Conservation (phyloP, 208 protist species). For the Trypanosoma platydactyli region DNA sequence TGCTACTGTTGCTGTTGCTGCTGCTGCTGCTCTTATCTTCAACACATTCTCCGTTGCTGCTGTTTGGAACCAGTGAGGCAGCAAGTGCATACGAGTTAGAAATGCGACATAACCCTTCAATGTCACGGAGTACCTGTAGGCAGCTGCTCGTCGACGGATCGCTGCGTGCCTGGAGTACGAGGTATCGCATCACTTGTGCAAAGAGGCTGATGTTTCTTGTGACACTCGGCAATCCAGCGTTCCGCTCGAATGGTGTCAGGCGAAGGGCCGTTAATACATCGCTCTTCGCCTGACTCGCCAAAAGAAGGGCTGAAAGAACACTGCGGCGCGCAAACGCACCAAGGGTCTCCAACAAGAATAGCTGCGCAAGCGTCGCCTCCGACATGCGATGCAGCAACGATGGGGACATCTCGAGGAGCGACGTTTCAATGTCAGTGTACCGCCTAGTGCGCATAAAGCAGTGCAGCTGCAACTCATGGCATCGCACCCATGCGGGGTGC, state of each 20-base stretch:
- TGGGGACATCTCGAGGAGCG: conserved; percentile 21
- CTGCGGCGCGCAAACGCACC: not conserved
- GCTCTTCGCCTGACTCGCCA: conserved; percentile 10
- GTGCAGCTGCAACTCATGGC: conserved; percentile 46
- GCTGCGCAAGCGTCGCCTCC: conserved; percentile 8
- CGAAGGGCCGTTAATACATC: conserved; percentile 6
- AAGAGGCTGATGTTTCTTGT: conserved; percentile 40
- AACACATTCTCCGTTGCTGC: not conserved
- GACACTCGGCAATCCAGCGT: conserved; percentile 24
- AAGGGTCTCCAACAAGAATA: conserved; percentile 18
- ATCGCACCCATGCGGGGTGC: conserved; percentile 19
- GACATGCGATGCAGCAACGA: conserved; percentile 26
- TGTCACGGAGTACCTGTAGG: conserved; percentile 29
- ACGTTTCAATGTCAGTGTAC: conserved; percentile 24
- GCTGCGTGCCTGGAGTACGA: conserved; percentile 22
- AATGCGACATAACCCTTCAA: conserved; percentile 36
- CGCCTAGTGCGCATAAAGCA: conserved; percentile 34
- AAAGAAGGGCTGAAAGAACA: conserved; percentile 18
- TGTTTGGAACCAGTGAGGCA: conserved; percentile 50
- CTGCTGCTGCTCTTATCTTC: too few species aligned
- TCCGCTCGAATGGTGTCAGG: conserved; percentile 18
- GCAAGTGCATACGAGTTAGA: conserved; percentile 55
- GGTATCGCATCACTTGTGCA: conserved; percentile 41
- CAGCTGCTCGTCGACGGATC: conserved; percentile 13
- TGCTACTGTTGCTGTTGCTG: too few species aligned